Evolutionary conservation across 2,329 filamentous ascomycete genomes (phyloP), one percentile per base, ranked within the genome.

Genomic region (Alternaria postmessia): DNA sequence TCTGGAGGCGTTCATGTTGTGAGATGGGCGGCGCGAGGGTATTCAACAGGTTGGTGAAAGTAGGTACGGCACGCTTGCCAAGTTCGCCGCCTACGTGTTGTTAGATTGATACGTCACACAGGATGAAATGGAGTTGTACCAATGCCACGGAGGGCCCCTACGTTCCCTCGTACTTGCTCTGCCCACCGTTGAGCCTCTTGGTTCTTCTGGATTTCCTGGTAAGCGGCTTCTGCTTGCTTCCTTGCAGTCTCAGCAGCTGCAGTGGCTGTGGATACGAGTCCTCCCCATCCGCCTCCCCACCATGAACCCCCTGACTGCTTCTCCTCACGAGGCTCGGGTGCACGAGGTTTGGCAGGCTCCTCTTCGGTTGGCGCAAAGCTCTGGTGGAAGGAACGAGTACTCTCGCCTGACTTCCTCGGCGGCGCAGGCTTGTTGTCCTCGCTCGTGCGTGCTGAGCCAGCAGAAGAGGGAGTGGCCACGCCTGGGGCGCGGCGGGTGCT

Each of bases 121-220:
- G n/a, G 7, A 41, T 20, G 5, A 12, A 8, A n/a, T 20, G 14
- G 24, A 49, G 34, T 36, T 64, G 66, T 86, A 94, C 93, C 91
- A 63, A 94, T 83, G 55, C 89, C 91, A 68, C 87, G 87, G 42
- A 98, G 82, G 32, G 88, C 89, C 44, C 90, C 91, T 49, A 96
- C 91, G 75, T 97, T 97, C 61, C 93, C 94, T 74, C 90, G 90
- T 56, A 98, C 91, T 77, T 98, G 94, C 54, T 97, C 92, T 1
- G 94, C 92, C 93, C 94, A 99, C 78, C 92, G 91, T 82, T 94
- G 94, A 52, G 94, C 95, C 78, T 99, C 95, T 75, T 98, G 93
- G 72, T 96, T 97, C 76, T 95, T 90, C 78, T 97, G 92, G 48
- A 99, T 94, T 79, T 98, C 93, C 77, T 94, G 96, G 66, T 96